Evolutionary conservation across 2,329 filamentous ascomycete species (phyloP).

Genomic region (Trichoderma breve): DNA sequence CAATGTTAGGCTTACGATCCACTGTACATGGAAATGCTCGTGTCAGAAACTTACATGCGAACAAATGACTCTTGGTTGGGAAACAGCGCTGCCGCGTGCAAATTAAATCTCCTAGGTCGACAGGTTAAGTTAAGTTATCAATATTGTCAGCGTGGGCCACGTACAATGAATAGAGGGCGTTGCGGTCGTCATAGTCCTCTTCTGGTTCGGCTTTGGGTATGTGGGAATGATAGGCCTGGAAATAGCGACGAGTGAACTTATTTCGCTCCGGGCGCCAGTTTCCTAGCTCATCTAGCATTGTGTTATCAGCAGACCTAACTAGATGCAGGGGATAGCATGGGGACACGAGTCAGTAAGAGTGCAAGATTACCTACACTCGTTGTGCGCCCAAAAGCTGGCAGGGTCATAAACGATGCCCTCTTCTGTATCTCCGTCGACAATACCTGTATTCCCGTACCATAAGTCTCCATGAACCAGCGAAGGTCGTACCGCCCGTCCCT

Average conservation of each 20-base stretch:
- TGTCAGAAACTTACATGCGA: background rate
- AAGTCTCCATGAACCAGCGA: conserved; percentile 46
- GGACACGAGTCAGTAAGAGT: background rate
- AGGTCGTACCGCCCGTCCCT: conserved; percentile 42
- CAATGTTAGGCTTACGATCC: background rate
- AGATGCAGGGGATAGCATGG: background rate
- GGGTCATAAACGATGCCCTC: conserved; percentile 41
- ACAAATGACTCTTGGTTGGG: background rate
- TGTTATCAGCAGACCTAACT: background rate
- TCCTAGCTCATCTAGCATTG: background rate
- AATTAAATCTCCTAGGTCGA: background rate
- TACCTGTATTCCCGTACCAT: conserved; percentile 40
- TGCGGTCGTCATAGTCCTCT: conserved; percentile 7
- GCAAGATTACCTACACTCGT: conserved; percentile 31
- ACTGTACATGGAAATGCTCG: no score
- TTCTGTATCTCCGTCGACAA: conserved; percentile 30
- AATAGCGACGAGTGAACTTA: background rate
- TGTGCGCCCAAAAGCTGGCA: conserved; percentile 42
- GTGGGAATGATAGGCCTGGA: background rate
- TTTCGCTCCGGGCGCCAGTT: conserved; percentile 9
- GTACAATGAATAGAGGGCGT: conserved; percentile 5
- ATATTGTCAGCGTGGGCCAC: background rate
- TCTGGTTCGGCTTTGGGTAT: background rate
- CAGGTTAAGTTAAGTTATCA: background rate
- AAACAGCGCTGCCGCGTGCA: background rate